These are phyloP conservation scores for Penicillium sp. DNA, from an alignment of 2,329 filamentous ascomycete species.

Conservation along the genomic window DNA sequence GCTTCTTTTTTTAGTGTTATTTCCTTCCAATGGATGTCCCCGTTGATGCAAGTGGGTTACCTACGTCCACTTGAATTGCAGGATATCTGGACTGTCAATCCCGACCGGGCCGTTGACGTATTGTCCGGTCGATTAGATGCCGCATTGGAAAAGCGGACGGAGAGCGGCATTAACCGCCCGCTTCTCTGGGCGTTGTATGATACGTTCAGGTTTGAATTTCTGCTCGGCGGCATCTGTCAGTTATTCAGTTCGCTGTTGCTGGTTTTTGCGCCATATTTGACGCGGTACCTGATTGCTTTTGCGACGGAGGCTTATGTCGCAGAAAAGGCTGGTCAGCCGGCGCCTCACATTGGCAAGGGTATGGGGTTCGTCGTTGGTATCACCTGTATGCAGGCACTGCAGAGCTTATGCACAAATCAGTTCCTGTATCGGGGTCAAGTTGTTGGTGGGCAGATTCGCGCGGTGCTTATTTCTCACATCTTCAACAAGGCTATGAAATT, in stretches of 20 bases:
- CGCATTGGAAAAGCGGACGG: constrained; percentile 67
- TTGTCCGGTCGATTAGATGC: constrained; percentile 65
- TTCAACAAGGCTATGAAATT: constrained; percentile 92
- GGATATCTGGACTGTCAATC: constrained; percentile 89
- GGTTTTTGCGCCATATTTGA: constrained; percentile 78
- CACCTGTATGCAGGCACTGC: constrained; percentile 77
- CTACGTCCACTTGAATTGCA: constrained; percentile 75
- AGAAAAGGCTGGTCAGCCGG: constrained; percentile 47
- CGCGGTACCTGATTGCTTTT: constrained; percentile 84
- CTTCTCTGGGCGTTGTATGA: constrained; percentile 81
- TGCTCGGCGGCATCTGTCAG: constrained; percentile 76
- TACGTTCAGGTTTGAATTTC: constrained; percentile 80
- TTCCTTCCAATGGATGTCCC: constrained; percentile 87
- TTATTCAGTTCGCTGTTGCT: constrained; percentile 69
- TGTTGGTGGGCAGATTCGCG: constrained; percentile 78
- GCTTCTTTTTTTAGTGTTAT: constrained; percentile 73
- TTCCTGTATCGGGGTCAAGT: constrained; percentile 93
- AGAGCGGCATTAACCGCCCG: constrained; percentile 68
- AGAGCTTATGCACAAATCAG: constrained; percentile 80
- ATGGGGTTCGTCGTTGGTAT: constrained; percentile 82
- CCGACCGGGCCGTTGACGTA: constrained; percentile 67
- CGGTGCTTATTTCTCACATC: constrained; percentile 77
- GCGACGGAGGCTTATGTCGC: constrained; percentile 75
- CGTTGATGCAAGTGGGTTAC: constrained; percentile 83
- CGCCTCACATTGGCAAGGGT: constrained; percentile 70